Evolutionary conservation across 345 rosid species (phyloP).

Genomic region (Gossypium arboreum): DNA sequence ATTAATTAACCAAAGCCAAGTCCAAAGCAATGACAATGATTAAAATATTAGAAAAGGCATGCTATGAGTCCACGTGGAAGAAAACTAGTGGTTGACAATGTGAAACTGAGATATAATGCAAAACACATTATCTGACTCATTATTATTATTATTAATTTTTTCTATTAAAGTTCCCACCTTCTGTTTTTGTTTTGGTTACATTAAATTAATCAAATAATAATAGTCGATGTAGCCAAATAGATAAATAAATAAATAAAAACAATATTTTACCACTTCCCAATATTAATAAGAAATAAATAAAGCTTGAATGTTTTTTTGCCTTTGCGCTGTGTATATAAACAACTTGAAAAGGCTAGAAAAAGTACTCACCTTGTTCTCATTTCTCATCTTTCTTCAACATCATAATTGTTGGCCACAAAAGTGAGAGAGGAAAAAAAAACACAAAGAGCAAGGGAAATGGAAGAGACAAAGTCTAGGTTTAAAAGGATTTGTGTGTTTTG

Average conservation of each 20-base stretch:
- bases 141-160: not conserved
- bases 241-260: not conserved
- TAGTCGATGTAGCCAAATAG: not conserved
- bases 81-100: not conserved
- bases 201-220: not conserved
- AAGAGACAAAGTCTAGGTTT: conserved; percentile 63
- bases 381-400: conserved; percentile 30
- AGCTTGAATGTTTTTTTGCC: not conserved
- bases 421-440: not conserved
- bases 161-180: not conserved
- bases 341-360: not conserved
- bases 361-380: conserved; percentile 32
- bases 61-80: not conserved
- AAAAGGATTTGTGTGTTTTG: conserved; percentile 85
- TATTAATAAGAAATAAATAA: not conserved
- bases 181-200: not conserved
- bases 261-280: not conserved
- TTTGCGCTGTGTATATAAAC: conserved; percentile 10
- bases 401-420: not conserved
- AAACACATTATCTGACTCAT: too few relatives aligned
- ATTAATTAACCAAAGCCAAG: not conserved
- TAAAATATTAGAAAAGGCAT: too few relatives aligned
- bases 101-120: too few relatives aligned
- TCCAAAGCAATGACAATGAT: not conserved
- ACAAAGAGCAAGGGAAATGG: conserved; percentile 25